A percentile compares a stretch with the other conserved stretches of the same genome.
Conservation (phyloP, 2,329 filamentous ascomycete genomes). For the Colletotrichum lupini region DNA sequence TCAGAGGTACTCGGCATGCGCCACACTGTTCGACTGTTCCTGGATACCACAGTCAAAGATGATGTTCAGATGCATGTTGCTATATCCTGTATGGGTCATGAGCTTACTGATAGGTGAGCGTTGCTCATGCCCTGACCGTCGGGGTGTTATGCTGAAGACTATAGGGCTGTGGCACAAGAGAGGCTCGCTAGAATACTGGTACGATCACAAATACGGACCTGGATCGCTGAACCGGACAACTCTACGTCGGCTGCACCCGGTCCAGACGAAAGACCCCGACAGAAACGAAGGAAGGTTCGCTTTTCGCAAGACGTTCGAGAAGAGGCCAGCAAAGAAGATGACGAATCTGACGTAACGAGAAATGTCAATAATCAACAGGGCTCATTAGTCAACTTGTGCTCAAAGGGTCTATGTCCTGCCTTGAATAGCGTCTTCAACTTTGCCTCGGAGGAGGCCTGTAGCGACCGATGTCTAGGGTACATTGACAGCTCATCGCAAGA, state of each 20-base stretch:
- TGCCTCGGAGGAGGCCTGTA: fast-evolving
- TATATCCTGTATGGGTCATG: background rate
- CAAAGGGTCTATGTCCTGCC: background rate
- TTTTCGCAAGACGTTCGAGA: background rate
- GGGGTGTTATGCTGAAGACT: background rate
- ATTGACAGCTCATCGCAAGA: slow-evolving; percentile 1
- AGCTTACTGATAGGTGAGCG: background rate
- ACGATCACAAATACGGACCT: background rate
- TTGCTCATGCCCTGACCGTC: too few species aligned
- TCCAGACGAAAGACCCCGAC: background rate
- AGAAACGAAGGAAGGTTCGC: background rate
- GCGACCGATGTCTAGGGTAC: background rate
- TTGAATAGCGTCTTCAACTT: background rate
- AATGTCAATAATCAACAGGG: too few species aligned
- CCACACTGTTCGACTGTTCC: slow-evolving; percentile 16
- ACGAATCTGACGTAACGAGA: fast-evolving
- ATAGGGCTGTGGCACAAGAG: background rate
- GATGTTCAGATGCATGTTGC: slow-evolving; percentile 22
- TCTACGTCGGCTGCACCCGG: fast-evolving
- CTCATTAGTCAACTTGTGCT: background rate
- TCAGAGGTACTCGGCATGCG: background rate
- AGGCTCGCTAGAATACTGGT: background rate
- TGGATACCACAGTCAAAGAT: background rate
- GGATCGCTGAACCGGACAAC: background rate
- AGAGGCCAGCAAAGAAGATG: background rate